Evolutionary conservation across 768 basidiomycete genomes (phyloP), one percentile per base, ranked within the genome.

Genomic region (Rhodotorula diobovata): DNA sequence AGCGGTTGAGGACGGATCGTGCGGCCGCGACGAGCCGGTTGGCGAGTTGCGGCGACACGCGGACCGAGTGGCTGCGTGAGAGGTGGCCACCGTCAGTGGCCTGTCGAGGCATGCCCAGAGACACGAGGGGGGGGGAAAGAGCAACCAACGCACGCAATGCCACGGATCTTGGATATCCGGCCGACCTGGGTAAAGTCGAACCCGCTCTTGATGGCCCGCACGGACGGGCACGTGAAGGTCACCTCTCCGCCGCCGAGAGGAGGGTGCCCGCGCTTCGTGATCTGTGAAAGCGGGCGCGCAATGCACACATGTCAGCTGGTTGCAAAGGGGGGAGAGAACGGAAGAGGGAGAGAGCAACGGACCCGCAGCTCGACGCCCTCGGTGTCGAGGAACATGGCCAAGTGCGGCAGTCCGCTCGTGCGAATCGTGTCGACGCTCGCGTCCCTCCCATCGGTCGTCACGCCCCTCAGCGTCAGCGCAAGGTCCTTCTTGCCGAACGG

Each of bases 21-120:
- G 91, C 87, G 15, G 94, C 86, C 77, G 97, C 95, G 61, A 99
- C 96, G 89, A 98, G 92, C 50, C 96, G 86, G 80, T 96, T 96
- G 4, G 94, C 96, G 79, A 99, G 91, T 79, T 98, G 94, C 34
- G 96, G 96, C 74, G 88, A 95, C 16, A 98, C 93, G 51, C 96
- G 89, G 37, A 97, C 95, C 6, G 93, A 91, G 81, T 97, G 94
- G 14, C 93, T 96, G 77, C 23, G 30, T 3, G 30, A 11, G 25
- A 11, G 25, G 30, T 0, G 37, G 1, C 37, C 32, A 58, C 58
- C 61, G 45, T 76, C 63, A 59, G 35, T 57, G 34, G 28, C 4
- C n/a, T 53, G n/a, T 15, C 41, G 14, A 15, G 39, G 15, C 39
- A 41, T 28, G 51, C 30, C 9, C 25, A 8, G 23, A 48, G 15